phyloP scores from a whole-genome alignment of 2,329 filamentous ascomycete species.

The Coniochaeta hoffmannii region DNA sequence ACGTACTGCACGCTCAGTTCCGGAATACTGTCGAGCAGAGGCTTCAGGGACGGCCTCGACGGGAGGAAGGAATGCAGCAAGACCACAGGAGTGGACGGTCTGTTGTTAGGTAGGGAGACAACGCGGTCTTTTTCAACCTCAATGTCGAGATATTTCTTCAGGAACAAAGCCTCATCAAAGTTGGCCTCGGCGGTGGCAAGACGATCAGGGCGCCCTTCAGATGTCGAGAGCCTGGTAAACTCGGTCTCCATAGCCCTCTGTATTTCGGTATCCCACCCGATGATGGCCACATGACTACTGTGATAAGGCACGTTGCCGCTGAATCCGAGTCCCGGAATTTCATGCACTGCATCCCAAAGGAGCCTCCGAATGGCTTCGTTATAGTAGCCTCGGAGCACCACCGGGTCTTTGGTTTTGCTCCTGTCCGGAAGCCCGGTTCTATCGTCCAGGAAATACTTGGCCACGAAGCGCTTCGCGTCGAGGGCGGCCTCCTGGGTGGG shows the following conservation, averaged over 20 bases:
- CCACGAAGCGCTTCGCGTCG: constrained; percentile 5
- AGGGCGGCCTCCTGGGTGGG: no score
- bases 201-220: not conserved
- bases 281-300: not conserved
- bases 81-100: not conserved
- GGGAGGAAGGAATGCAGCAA: not conserved
- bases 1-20: no score
- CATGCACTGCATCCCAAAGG: no score
- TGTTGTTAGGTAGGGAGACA: not conserved
- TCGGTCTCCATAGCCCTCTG: constrained; percentile 3
- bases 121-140: not conserved
- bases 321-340: no score
- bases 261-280: constrained; percentile 6
- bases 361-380: not conserved
- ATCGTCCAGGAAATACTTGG: constrained; percentile 9
- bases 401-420: constrained; percentile 4
- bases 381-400: constrained; percentile 1
- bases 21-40: no score
- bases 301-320: not conserved
- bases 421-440: constrained; percentile 1
- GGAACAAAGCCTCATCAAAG: constrained; percentile 3
- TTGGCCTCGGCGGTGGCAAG: not conserved
- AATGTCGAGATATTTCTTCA: constrained; percentile 2
- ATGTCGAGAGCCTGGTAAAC: constrained; percentile 3
- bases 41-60: no score